A percentile compares a stretch with the other conserved stretches of the same genome.
Conservation (phyloP, 2,329 filamentous ascomycete species). For the Emmonsia crescens region DNA sequence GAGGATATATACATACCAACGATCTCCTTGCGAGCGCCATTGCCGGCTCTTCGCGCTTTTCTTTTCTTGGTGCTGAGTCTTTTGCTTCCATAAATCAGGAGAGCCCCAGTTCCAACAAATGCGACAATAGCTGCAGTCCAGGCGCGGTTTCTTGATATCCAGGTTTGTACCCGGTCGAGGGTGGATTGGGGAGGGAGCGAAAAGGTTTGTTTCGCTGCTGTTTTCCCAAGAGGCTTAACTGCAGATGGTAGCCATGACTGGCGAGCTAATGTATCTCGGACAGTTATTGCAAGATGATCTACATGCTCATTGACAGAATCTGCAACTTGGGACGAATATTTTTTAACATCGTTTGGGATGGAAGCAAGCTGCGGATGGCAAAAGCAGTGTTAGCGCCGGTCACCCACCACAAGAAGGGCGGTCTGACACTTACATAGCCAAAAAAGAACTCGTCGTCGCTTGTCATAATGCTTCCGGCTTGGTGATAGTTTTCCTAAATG, state of each 20-base stretch:
- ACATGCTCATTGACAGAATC: conserved; percentile 73
- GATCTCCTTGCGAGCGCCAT: conserved; percentile 80
- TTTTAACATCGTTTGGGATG: conserved; percentile 55
- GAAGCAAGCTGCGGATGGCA: conserved; percentile 40
- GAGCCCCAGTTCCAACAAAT: conserved; percentile 54
- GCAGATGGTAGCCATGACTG: conserved; percentile 63
- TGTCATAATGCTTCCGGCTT: conserved; percentile 49
- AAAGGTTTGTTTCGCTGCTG: conserved; percentile 15
- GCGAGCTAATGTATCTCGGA: conserved; percentile 59
- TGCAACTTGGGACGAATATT: conserved; percentile 62
- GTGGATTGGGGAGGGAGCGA: conserved; percentile 28
- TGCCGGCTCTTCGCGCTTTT: conserved; percentile 65
- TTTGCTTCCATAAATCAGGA: conserved; percentile 52
- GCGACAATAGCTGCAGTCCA: conserved; percentile 61
- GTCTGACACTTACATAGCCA: conserved; percentile 53
- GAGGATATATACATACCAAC: conserved; percentile 36
- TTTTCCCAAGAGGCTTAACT: conserved; percentile 48
- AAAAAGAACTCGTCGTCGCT: conserved; percentile 69
- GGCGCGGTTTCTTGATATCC: conserved; percentile 62
- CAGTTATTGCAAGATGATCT: conserved; percentile 58
- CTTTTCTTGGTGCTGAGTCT: conserved; percentile 48
- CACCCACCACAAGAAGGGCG: not conserved
- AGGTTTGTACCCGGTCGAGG: conserved; percentile 53
- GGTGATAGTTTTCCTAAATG: not conserved
- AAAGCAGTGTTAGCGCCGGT: not conserved